phyloP scores from a whole-genome alignment of 2,329 filamentous ascomycete species.

The Penicillium oxalicum region DNA sequence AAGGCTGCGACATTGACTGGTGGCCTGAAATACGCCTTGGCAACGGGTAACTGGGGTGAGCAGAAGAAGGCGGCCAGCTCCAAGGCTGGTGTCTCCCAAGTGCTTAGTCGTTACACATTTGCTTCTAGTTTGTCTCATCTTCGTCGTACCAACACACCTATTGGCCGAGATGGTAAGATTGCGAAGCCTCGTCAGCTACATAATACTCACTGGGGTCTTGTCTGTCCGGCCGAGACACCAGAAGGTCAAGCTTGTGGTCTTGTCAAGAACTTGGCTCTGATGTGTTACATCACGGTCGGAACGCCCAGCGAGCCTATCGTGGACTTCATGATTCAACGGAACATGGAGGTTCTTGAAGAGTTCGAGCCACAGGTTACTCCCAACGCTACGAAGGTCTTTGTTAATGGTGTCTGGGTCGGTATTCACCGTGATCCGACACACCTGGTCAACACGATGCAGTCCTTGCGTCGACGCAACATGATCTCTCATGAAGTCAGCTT shows the following conservation, averaged over 20 bases:
- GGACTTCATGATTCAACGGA: slow-evolving; percentile 90
- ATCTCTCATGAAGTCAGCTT: slow-evolving; percentile 91
- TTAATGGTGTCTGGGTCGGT: slow-evolving; percentile 97
- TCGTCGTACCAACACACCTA: slow-evolving; percentile 93
- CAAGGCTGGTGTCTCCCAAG: slow-evolving; percentile 95
- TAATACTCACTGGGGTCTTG: slow-evolving; percentile 97
- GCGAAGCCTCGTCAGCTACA: slow-evolving; percentile 96
- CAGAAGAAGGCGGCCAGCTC: slow-evolving; percentile 96
- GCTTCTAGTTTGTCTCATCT: slow-evolving; percentile 94
- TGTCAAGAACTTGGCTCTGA: slow-evolving; percentile 94
- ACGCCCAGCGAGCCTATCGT: slow-evolving; percentile 84
- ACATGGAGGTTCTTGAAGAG: slow-evolving; percentile 95
- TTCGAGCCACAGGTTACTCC: slow-evolving; percentile 81
- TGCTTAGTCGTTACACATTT: slow-evolving; percentile 96
- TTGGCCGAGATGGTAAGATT: slow-evolving; percentile 95
- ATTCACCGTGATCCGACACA: slow-evolving; percentile 84
- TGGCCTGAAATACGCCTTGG: slow-evolving; percentile 91
- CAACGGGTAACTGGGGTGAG: slow-evolving; percentile 98
- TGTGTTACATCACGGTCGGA: slow-evolving; percentile 97
- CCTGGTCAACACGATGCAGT: slow-evolving; percentile 71
- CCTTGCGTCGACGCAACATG: slow-evolving; percentile 71
- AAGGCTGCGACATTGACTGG: slow-evolving; percentile 89
- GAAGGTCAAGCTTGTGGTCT: slow-evolving; percentile 97
- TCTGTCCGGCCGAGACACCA: slow-evolving; percentile 94
- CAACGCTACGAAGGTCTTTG: slow-evolving; percentile 93